These are phyloP conservation scores for Lentinula boryana DNA, from an alignment of 768 basidiomycete species.

Conservation along the genomic window DNA sequence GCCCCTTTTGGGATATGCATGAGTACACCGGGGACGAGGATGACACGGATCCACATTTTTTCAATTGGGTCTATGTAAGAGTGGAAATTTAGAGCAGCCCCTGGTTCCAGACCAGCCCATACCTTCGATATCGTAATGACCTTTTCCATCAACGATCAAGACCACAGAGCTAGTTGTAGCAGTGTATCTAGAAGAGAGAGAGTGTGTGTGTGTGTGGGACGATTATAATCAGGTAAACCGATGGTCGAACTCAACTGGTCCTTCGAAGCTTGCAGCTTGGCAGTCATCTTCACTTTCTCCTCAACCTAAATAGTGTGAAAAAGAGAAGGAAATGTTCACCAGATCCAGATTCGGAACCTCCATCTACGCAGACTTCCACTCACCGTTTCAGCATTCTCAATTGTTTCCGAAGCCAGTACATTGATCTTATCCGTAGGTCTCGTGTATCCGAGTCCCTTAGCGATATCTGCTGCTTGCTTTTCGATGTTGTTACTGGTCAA, in stretches of 20 bases:
- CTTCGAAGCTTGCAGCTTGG: not conserved
- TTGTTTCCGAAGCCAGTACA: not conserved
- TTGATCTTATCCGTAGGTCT: not conserved
- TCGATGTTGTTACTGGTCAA: not conserved
- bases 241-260: not conserved
- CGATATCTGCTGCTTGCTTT: not conserved
- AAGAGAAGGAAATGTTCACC: not conserved
- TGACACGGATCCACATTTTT: not conserved
- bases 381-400: not conserved
- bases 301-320: not conserved
- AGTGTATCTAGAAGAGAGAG: not conserved
- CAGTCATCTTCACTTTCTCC: not conserved
- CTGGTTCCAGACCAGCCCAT: not conserved
- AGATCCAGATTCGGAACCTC: not conserved
- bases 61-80: not conserved
- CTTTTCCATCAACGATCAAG: not conserved
- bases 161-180: not conserved
- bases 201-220: not conserved
- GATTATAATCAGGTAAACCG: not conserved
- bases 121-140: not conserved
- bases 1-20: not conserved
- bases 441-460: not conserved
- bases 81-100: not conserved
- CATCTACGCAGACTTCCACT: not conserved
- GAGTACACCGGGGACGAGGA: not conserved